Evolutionary conservation across 305 asterid species (phyloP).

Genomic region (Ilex paraguariensis): DNA sequence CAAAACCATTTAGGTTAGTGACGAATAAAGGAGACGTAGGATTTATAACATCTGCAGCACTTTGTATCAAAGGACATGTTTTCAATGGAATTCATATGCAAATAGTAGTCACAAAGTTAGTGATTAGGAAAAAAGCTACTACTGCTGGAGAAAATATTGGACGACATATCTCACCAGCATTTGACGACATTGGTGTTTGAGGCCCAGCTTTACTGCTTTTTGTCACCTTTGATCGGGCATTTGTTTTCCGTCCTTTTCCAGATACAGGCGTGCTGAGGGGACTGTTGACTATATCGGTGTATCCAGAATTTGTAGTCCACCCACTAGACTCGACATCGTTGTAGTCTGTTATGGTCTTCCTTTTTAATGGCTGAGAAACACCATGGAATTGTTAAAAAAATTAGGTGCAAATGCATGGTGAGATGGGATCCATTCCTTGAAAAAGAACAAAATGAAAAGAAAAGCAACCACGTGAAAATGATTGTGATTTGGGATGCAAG

Average conservation of each 20-base stretch:
- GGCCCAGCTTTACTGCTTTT: slow-evolving; percentile 56
- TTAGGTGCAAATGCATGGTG: not conserved
- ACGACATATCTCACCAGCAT: slow-evolving; percentile 48
- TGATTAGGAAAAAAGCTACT: not conserved
- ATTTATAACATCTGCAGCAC: not conserved
- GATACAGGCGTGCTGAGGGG: slow-evolving; percentile 75
- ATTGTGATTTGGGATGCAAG: not conserved
- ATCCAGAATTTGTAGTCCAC: slow-evolving; percentile 52
- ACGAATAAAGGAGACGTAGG: no score
- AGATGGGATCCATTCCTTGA: not conserved
- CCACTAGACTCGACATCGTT: slow-evolving; percentile 45
- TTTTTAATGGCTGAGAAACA: slow-evolving; percentile 54
- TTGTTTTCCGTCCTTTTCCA: slow-evolving; percentile 59
- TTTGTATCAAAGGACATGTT: not conserved
- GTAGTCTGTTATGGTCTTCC: slow-evolving; percentile 49
- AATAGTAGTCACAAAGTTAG: no score
- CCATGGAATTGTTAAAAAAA: slow-evolving; percentile 19
- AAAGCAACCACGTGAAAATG: not conserved
- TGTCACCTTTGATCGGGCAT: slow-evolving; percentile 53
- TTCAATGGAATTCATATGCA: no score
- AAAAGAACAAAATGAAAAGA: not conserved
- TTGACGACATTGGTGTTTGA: slow-evolving; percentile 46
- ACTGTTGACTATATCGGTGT: slow-evolving; percentile 33
- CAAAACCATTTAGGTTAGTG: no score
- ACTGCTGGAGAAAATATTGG: not conserved